phyloP scores from a whole-genome alignment of 2,329 filamentous ascomycete species.

The Hirsutella thompsonii region DNA sequence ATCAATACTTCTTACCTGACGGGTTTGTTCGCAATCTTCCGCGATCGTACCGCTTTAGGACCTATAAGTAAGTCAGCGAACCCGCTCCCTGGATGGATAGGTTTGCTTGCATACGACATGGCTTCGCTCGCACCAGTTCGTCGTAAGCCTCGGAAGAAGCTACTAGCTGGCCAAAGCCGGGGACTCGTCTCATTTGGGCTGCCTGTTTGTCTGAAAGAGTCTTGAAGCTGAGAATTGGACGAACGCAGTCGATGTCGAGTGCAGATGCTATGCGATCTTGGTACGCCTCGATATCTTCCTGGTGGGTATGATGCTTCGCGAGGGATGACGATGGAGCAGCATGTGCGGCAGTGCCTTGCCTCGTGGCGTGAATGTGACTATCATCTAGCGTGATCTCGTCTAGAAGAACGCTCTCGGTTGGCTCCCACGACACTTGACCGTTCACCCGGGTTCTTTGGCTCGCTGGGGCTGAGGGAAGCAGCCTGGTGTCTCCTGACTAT shows the following conservation, averaged over 20 bases:
- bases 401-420: conserved; percentile 58
- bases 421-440: conserved; percentile 63
- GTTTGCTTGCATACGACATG: neutral
- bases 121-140: neutral
- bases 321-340: conserved; percentile 38
- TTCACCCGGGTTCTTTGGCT: conserved; percentile 29
- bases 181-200: neutral
- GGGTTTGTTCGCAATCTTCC: conserved; percentile 54
- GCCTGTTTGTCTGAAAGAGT: neutral
- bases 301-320: conserved; percentile 22
- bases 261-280: conserved; percentile 66
- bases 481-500: neutral
- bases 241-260: conserved; percentile 61
- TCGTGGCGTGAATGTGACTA: conserved; percentile 51
- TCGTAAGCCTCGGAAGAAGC: neutral
- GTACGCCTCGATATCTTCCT: conserved; percentile 56
- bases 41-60: conserved; percentile 4
- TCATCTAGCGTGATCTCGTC: conserved; percentile 41
- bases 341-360: conserved; percentile 59
- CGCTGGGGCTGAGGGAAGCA: neutral
- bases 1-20: conserved; percentile 49
- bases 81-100: neutral
- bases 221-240: conserved; percentile 49
- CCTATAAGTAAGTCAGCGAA: conserved; percentile 11
- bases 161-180: neutral